Base-by-base conservation (phyloP, 2,329 filamentous ascomycete genomes). In the Neonectria punicea region DNA sequence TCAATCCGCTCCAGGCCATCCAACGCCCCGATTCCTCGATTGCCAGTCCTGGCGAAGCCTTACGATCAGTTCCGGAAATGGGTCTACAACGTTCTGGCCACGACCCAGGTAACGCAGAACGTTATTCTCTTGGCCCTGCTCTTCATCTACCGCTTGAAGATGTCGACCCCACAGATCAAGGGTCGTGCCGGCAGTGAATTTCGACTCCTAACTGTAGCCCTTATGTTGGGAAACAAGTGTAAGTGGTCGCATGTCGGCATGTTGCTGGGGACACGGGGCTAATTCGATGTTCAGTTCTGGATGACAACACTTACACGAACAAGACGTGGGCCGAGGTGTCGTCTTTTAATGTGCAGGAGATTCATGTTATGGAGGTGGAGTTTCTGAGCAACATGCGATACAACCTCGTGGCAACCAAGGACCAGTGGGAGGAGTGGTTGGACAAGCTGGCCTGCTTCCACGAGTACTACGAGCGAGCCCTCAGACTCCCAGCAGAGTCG, bases 311-410 rank as follows among this genome's bases (percentile, higher is more conserved):
- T 0, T 99, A 99, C 80, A 98, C 96, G 41, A 99, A 99, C 83
- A 98, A 98, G 84, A 99, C 96, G 0, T 99, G 96, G 96, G 96
- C 95, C 2, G 96, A 99, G 74, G 96, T 99, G 11, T 98, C 96
- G 1, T 92, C 93, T 49, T 97, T 99, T 66, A 90, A 93, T 1
- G 95, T 98, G 13, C 90, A 92, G 66, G 96, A 99, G 80, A 97
- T 99, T 56, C 96, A 99, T 78, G 92, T 98, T 49, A 99, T 99
- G 96, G 96, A 99, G 79, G 96, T 99, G n/a, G 96, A 99, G 79
- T 99, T 99, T 74, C 84, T 99, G 68, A 98, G 95, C 84, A 98
- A 98, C 80, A 97, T 99, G 91, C 90, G 95, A 75, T 99, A 98
- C 80, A 94, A 93, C 73, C 84, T 99, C 8, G 90, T 95, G 76